These are phyloP conservation scores for Cercospora janseana DNA, from an alignment of 2,329 filamentous ascomycete species.

Conservation along the genomic window DNA sequence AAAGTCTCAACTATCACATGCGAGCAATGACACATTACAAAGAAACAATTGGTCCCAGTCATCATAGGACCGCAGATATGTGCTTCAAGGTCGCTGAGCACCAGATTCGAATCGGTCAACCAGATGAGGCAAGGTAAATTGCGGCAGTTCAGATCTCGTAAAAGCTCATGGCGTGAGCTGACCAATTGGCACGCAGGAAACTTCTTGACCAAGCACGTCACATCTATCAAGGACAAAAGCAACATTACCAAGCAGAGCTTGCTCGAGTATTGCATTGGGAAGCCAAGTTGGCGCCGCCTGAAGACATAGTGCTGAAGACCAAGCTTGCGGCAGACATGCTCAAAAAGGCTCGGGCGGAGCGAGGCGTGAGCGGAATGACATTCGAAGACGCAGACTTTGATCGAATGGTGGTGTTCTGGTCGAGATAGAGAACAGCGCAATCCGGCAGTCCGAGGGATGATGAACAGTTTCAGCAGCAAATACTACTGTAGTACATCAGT, in stretches of 20 bases:
- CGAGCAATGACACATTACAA: slow-evolving; percentile 6
- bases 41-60: neutral
- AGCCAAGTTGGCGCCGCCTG: neutral
- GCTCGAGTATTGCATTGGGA: neutral
- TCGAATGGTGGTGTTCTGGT: neutral
- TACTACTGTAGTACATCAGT: no score
- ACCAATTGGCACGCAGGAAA: neutral
- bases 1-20: neutral
- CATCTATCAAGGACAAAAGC: slow-evolving; percentile 9
- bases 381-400: neutral
- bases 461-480: no score
- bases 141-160: neutral
- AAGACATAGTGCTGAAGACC: neutral
- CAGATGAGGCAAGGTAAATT: neutral
- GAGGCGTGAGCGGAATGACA: neutral
- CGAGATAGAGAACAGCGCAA: neutral
- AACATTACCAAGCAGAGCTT: neutral
- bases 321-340: neutral
- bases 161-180: neutral
- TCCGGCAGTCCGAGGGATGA: neutral
- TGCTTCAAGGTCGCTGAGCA: slow-evolving; percentile 9
- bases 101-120: neutral
- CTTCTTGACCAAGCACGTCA: neutral
- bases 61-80: slow-evolving; percentile 17
- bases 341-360: neutral